These are phyloP conservation scores for Flaveria brownii DNA, from an alignment of 129 eudicot genomes.

Conservation along the genomic window DNA sequence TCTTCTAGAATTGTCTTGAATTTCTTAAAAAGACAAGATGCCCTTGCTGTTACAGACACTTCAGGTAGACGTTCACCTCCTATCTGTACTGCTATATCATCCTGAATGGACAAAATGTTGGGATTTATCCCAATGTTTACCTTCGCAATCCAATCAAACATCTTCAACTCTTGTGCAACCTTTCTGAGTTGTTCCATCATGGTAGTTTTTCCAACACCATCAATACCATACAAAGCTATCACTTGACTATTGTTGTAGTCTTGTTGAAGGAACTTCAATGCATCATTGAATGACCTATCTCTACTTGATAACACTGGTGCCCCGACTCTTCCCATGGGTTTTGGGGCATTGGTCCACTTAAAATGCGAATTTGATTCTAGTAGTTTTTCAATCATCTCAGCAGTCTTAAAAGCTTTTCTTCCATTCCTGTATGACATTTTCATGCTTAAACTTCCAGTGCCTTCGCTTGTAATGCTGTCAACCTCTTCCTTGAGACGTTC, in stretches of 20 bases:
- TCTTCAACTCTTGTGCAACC: neutral
- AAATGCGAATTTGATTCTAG: too few species aligned
- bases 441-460: neutral
- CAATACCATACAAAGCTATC: conserved; percentile 21
- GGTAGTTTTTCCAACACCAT: conserved; percentile 14
- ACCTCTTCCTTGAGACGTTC: neutral
- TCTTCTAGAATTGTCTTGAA: neutral
- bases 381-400: too few species aligned
- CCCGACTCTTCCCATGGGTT: neutral
- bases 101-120: neutral
- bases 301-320: neutral
- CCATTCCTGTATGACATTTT: neutral
- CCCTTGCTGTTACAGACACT: neutral
- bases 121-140: neutral
- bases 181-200: conserved; percentile 29
- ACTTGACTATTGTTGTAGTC: neutral
- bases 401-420: neutral
- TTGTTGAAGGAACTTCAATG: neutral
- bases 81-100: neutral
- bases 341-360: neutral
- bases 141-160: conserved; percentile 15
- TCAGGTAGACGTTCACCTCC: neutral
- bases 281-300: neutral
- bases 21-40: neutral
- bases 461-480: neutral